These are phyloP conservation scores for Carnegiea gigantea DNA, from an alignment of 179 eudicot species.

Conservation along the genomic window DNA sequence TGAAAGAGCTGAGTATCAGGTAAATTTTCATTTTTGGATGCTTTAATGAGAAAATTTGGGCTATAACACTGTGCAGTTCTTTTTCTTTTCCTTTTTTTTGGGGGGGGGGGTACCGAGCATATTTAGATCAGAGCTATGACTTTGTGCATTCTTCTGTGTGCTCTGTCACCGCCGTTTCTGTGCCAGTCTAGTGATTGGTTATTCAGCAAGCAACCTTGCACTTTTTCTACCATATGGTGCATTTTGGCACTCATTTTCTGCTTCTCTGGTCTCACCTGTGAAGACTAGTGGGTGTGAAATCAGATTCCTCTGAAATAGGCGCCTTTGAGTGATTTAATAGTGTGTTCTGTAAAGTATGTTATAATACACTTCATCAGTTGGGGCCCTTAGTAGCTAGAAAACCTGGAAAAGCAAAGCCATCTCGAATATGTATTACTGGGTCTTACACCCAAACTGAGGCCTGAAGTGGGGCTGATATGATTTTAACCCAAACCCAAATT, in stretches of 20 bases:
- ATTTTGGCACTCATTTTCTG: too few species aligned
- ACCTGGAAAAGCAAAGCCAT: background rate
- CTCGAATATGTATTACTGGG: background rate
- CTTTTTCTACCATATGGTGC: background rate
- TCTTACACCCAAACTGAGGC: background rate
- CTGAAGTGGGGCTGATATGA: background rate
- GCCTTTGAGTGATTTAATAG: background rate
- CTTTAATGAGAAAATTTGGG: background rate
- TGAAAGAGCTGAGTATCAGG: constrained; percentile 95
- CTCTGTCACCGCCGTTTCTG: background rate
- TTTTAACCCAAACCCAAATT: background rate
- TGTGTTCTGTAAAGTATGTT: background rate
- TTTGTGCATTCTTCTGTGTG: background rate
- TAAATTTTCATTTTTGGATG: constrained; percentile 15
- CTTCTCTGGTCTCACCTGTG: background rate
- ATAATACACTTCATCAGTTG: background rate
- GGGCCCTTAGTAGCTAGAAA: background rate
- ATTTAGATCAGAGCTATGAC: background rate
- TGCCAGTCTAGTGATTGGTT: background rate
- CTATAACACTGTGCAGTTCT: background rate
- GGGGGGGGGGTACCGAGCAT: background rate
- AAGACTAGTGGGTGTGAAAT: background rate
- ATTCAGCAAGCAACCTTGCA: background rate
- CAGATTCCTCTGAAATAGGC: background rate
- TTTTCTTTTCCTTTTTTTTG: background rate